A percentile compares a stretch with the other conserved stretches of the same genome.
phyloP scores from a whole-genome alignment of 139 green algal genomes.

The Chlamydomonas schloesseri region DNA sequence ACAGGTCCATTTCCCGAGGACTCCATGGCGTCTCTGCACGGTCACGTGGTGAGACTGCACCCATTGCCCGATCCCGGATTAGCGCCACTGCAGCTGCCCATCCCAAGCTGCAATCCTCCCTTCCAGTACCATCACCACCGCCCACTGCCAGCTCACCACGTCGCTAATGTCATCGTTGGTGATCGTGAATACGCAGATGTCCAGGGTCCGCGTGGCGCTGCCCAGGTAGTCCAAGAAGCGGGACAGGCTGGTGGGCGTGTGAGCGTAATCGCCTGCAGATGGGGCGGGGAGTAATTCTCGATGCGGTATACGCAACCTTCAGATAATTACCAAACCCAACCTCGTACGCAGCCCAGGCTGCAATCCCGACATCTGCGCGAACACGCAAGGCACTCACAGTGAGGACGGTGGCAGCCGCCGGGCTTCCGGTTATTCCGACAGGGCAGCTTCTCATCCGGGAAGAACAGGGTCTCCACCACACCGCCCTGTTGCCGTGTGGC shows the following conservation, averaged over 20 bases:
- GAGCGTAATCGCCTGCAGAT: conserved; percentile 52
- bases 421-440: conserved; percentile 45
- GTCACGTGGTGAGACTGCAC: too few relatives aligned
- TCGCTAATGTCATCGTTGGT: conserved; percentile 75
- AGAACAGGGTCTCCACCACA: conserved; percentile 54
- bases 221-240: conserved; percentile 57
- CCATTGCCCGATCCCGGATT: too few relatives aligned
- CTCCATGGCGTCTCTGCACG: too few relatives aligned
- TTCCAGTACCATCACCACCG: too few relatives aligned
- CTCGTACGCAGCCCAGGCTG: too few relatives aligned
- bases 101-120: too few relatives aligned
- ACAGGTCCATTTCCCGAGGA: too few relatives aligned
- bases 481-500: background rate
- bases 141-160: conserved; percentile 35
- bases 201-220: conserved; percentile 47
- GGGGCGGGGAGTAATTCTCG: conserved; percentile 14
- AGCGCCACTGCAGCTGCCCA: too few relatives aligned
- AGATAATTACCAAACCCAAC: too few relatives aligned
- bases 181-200: conserved; percentile 76
- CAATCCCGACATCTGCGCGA: background rate
- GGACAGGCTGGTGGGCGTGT: conserved; percentile 52
- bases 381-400: background rate
- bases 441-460: conserved; percentile 59
- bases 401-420: background rate
- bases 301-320: background rate